These are phyloP conservation scores for Starmerella sirachaensis DNA, from an alignment of 805 yeast species.

Conservation along the genomic window DNA sequence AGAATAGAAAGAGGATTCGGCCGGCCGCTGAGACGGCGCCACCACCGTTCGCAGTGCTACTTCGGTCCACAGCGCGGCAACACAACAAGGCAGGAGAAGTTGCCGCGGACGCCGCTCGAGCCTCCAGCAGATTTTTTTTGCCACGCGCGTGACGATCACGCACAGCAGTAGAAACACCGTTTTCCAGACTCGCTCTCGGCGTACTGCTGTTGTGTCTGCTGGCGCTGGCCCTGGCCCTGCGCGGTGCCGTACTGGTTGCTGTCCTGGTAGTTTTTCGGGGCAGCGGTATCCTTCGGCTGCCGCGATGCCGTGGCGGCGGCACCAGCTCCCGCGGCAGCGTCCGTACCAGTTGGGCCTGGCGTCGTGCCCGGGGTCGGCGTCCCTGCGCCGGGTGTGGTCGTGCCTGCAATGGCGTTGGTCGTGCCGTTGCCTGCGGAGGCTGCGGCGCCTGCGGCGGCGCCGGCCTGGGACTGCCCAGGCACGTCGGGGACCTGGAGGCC, in stretches of 20 bases:
- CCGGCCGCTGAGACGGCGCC: background rate
- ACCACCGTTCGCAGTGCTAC: background rate
- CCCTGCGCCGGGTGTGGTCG: conserved; percentile 1
- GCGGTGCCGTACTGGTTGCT: conserved; percentile 17
- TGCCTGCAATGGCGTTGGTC: conserved; percentile 4
- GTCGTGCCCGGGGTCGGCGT: background rate
- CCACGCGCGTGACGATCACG: too few relatives aligned
- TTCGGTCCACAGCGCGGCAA: background rate
- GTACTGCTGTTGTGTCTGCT: conserved; percentile 8
- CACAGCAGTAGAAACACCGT: conserved; percentile 15
- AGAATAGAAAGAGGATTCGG: too few relatives aligned
- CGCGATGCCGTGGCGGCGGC: background rate
- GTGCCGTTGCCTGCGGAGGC: conserved; percentile 2
- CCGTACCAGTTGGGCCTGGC: background rate
- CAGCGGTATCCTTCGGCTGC: background rate
- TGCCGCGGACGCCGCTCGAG: too few relatives aligned
- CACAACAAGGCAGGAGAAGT: too few relatives aligned
- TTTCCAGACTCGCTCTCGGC: conserved; percentile 12
- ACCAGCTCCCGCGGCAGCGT: background rate
- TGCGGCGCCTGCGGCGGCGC: conserved; percentile 5
- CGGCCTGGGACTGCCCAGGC: conserved; percentile 1
- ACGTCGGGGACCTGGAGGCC: conserved; percentile 9
- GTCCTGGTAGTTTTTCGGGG: conserved; percentile 18
- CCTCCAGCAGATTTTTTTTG: too few relatives aligned
- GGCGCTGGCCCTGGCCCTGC: conserved; percentile 3